Evolutionary conservation across 2,329 filamentous ascomycete species (phyloP).

Genomic region (Boeremia exigua): DNA sequence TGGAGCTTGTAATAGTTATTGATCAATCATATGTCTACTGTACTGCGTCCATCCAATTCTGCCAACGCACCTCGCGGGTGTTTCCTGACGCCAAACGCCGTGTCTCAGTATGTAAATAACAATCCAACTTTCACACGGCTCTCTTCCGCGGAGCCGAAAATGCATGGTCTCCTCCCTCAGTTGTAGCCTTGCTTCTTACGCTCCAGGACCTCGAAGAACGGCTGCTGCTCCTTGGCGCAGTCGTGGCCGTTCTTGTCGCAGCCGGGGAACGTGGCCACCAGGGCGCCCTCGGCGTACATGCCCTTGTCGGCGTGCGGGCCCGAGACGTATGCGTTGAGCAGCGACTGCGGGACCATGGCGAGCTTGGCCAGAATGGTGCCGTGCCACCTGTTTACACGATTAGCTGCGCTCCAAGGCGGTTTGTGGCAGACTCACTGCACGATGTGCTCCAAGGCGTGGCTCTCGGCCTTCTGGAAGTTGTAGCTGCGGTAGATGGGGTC

Average conservation of each 20-base stretch:
- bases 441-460: conserved; percentile 77
- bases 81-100: conserved; percentile 1
- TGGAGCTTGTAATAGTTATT: no score
- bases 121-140: no score
- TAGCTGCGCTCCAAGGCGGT: conserved; percentile 30
- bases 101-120: background rate
- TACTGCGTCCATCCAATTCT: background rate
- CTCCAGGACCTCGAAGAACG: conserved; percentile 52
- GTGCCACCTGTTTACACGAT: conserved; percentile 77
- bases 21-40: no score
- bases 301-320: conserved; percentile 52
- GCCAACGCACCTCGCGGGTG: no score
- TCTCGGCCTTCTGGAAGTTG: conserved; percentile 95
- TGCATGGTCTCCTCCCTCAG: background rate
- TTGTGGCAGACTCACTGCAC: conserved; percentile 51
- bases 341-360: conserved; percentile 84
- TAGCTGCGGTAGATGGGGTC: conserved; percentile 92
- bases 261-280: conserved; percentile 78
- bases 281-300: conserved; percentile 81
- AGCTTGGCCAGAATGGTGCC: conserved; percentile 91
- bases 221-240: conserved; percentile 74
- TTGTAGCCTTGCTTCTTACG: conserved; percentile 13
- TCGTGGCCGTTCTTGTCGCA: conserved; percentile 67
- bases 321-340: conserved; percentile 76
- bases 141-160: background rate